Conservation (phyloP, 768 basidiomycete species). For the Rhizopogon roseolus region DNA sequence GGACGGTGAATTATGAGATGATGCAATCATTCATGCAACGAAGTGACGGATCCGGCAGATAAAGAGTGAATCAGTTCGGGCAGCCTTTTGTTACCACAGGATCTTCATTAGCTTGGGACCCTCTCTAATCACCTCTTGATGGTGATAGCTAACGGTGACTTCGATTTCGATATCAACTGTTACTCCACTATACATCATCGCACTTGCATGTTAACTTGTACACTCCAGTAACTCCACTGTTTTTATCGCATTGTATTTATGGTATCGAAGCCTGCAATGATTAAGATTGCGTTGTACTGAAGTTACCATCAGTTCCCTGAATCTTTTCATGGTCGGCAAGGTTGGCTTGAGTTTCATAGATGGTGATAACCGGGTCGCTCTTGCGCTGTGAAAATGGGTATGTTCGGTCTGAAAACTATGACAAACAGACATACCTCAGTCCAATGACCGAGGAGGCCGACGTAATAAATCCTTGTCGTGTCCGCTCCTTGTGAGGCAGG, state of each 20-base stretch:
- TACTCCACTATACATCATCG: background rate
- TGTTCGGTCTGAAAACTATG: background rate
- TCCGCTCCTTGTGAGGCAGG: conserved; percentile 79
- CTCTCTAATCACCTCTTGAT: background rate
- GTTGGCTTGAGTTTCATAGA: conserved; percentile 87
- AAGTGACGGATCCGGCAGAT: conserved; percentile 24
- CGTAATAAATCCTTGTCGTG: conserved; percentile 70
- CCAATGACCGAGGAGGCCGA: conserved; percentile 84
- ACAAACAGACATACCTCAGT: conserved; percentile 47
- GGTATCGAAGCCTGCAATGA: background rate
- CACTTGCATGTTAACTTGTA: background rate
- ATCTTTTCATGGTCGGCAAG: conserved; percentile 86
- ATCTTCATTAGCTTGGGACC: background rate
- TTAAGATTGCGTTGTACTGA: conserved; percentile 40
- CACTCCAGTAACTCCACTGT: background rate
- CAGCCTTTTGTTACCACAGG: too few relatives aligned
- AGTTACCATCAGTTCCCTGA: conserved; percentile 65
- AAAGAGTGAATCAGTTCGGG: conserved; percentile 8
- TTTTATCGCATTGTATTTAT: background rate
- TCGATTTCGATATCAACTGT: background rate
- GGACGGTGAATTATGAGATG: conserved; percentile 35
- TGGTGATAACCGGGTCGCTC: conserved; percentile 70
- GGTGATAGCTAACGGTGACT: background rate
- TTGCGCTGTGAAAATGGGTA: conserved; percentile 51
- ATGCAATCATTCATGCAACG: conserved; percentile 44